Conservation (phyloP, 2,329 filamentous ascomycete genomes). For the Akanthomyces dipterigenus region DNA sequence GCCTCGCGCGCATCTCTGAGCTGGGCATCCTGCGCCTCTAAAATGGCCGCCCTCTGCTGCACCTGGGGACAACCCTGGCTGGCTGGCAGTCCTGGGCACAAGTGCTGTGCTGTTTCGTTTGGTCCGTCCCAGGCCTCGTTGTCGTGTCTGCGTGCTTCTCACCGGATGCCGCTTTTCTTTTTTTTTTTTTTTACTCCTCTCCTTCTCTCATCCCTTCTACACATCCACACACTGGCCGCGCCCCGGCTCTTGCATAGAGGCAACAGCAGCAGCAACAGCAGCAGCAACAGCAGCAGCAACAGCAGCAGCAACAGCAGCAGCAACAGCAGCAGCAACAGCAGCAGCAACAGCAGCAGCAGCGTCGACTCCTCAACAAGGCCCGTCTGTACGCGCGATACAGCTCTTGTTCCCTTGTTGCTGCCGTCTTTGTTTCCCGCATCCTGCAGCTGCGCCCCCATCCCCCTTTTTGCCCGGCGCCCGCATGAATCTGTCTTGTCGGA, state of each 20-base stretch:
- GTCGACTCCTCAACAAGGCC: not conserved
- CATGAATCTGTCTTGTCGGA: not conserved
- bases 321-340: too few relatives aligned
- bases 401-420: not conserved
- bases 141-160: constrained; percentile 2
- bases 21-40: not conserved
- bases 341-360: too few relatives aligned
- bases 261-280: not conserved
- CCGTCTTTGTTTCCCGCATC: not conserved
- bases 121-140: too few relatives aligned
- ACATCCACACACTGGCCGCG: not conserved
- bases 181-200: too few relatives aligned
- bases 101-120: not conserved
- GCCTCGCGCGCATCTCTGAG: not conserved
- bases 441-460: not conserved
- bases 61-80: not conserved
- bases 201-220: not conserved
- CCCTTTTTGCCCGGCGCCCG: too few relatives aligned
- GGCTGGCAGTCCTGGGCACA: too few relatives aligned
- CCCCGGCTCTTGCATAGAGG: not conserved
- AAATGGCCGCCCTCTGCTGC: not conserved
- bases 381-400: too few relatives aligned
- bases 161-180: not conserved
- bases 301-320: too few relatives aligned
- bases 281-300: too few relatives aligned